Evolutionary conservation across 176 grass and related monocot genomes (phyloP).

Genomic region (Melocanna baccifera): DNA sequence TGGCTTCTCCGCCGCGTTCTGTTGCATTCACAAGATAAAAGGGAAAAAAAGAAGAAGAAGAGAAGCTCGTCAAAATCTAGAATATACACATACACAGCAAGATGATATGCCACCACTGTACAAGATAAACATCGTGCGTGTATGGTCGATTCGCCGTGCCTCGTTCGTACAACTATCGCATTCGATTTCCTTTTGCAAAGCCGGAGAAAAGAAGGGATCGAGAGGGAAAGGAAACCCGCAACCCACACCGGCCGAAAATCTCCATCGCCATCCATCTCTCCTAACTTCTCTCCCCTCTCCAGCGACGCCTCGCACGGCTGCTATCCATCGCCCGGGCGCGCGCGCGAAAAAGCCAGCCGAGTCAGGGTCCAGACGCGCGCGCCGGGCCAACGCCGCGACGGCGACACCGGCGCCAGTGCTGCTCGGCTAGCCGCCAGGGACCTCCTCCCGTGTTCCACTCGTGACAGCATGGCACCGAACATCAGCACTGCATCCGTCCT

Average conservation of each 20-base stretch:
- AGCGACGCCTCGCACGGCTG: background rate
- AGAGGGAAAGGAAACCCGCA: constrained; percentile 29
- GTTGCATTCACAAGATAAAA: background rate
- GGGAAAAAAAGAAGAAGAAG: background rate
- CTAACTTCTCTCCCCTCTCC: background rate
- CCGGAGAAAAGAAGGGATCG: background rate
- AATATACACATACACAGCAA: background rate
- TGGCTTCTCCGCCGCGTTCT: constrained; percentile 81
- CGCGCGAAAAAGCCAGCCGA: background rate
- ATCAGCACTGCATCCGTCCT: constrained; percentile 28
- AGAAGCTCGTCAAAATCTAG: background rate
- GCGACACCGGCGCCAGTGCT: background rate
- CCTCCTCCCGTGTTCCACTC: background rate
- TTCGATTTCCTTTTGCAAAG: constrained; percentile 16
- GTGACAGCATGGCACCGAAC: background rate
- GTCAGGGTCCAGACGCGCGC: background rate
- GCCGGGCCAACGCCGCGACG: constrained; percentile 1
- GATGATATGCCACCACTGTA: background rate
- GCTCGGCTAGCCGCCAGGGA: background rate
- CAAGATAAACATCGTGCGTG: constrained; percentile 8
- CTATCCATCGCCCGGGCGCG: background rate
- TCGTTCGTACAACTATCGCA: background rate
- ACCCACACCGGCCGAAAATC: constrained; percentile 1
- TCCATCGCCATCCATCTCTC: background rate
- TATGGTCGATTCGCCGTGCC: background rate